Conservation (phyloP, 805 yeast species). For the Ogataea angusta region DNA sequence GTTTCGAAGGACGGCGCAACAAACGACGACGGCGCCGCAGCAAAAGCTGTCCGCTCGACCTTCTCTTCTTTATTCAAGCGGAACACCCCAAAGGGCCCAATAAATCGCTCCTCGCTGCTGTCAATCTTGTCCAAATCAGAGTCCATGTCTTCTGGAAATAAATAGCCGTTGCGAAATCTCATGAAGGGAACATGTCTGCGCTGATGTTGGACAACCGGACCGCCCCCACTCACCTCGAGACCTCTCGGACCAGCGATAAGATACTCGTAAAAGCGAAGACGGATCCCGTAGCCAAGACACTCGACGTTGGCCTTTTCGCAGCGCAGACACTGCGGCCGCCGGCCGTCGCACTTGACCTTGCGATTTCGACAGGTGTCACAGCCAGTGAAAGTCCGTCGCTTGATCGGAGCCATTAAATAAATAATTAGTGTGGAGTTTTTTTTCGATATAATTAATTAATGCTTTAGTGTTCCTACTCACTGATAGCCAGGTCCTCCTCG, state of each 20-base stretch:
- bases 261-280: conserved; percentile 45
- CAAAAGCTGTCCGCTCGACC: background rate
- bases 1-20: conserved; percentile 1
- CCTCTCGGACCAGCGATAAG: conserved; percentile 32
- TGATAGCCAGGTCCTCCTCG: conserved; percentile 17
- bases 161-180: conserved; percentile 38
- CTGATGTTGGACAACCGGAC: conserved; percentile 26
- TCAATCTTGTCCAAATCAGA: conserved; percentile 30
- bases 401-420: conserved; percentile 1
- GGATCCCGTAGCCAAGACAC: conserved; percentile 51
- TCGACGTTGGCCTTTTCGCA: conserved; percentile 42
- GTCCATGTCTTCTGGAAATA: conserved; percentile 39
- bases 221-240: conserved; percentile 6
- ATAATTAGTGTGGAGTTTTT: background rate
- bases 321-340: conserved; percentile 43
- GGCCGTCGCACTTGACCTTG: conserved; percentile 52
- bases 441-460: background rate
- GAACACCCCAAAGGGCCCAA: conserved; percentile 33
- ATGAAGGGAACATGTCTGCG: conserved; percentile 46
- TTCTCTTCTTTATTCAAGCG: background rate
- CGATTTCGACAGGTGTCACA: conserved; percentile 55
- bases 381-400: conserved; percentile 41
- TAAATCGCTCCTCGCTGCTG: conserved; percentile 26
- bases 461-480: conserved; percentile 11
- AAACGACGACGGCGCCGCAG: background rate